Base-by-base conservation (phyloP, 495 filamentous ascomycete genomes). In the Glutinoglossum americanum region DNA sequence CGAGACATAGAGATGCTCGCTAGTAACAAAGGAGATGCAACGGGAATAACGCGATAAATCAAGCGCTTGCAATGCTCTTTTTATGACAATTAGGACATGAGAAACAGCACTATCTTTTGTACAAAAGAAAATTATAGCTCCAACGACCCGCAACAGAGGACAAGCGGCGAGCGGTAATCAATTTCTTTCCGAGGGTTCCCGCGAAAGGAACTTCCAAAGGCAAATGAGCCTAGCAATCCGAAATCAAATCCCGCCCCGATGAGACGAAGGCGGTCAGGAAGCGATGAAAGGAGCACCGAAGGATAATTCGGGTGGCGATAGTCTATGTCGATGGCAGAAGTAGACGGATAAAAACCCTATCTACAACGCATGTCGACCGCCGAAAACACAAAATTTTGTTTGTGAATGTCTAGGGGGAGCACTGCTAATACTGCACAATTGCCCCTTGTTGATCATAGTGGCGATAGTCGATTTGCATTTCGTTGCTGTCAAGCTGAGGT, bases 41-140 rank as follows among this genome's bases (percentile, higher is more conserved):
- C 15, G 23, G 26, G 49, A 30, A 45, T 45, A 45, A 15, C 23
- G 21, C 23, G 19, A 28, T 15, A 53, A 53, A 27, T 32, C 41
- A 45, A 53, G 28, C 49, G 49, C 49, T 53, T 53, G 49, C 49
- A 30, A 53, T 53, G 49, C 49, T 53, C 41, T 53, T 32, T 49
- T 53, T 53, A 53, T 53, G 28, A 53, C 49, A 32, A 53, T 53
- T 53, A 53, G 4, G 23, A 53, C 49, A 27, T 15, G 26, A 53
- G 23, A 27, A 53, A 53, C 30, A 33, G 30, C 10, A 21, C 28
- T 19, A 45, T 45, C 28, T 53, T 53, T 53, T 53, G 26, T 53
- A 53, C 49, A 53, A 53, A 53, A 21, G 49, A 53, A 53, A 53
- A 32, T 28, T 53, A 45, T 32, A 17, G 49, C 19, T 53, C 49